Evolutionary conservation across 768 basidiomycete genomes (phyloP).

Genomic region (Leucosporidium creatinivorum): DNA sequence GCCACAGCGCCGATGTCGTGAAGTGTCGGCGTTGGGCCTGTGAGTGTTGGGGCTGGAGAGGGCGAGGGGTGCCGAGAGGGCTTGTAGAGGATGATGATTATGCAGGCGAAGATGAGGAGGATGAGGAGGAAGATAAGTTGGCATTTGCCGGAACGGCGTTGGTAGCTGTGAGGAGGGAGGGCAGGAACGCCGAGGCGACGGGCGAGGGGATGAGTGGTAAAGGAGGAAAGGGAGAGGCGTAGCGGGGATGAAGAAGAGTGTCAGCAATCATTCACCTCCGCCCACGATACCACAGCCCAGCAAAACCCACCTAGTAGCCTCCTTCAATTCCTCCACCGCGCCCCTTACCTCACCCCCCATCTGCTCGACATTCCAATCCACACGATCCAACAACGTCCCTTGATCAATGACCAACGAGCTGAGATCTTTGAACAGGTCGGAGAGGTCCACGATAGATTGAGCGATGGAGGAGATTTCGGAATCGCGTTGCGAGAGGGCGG

Average conservation of each 20-base stretch:
- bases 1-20: not conserved
- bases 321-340: slow-evolving; percentile 73
- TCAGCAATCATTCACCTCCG: too few species aligned
- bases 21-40: not conserved
- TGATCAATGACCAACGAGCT: slow-evolving; percentile 92
- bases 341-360: slow-evolving; percentile 72
- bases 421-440: slow-evolving; percentile 93
- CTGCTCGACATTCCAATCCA: slow-evolving; percentile 96
- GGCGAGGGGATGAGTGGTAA: not conserved
- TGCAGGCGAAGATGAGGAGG: slow-evolving; percentile 77
- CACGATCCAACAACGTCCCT: slow-evolving; percentile 88
- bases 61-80: not conserved
- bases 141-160: slow-evolving; percentile 84
- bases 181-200: not conserved
- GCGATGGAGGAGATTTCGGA: slow-evolving; percentile 83
- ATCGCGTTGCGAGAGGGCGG: slow-evolving; percentile 43
- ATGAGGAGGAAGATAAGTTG: slow-evolving; percentile 87
- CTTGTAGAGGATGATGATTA: slow-evolving; percentile 74
- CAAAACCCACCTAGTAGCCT: slow-evolving; percentile 64
- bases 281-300: not conserved
- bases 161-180: slow-evolving; percentile 55
- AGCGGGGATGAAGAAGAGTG: too few species aligned
- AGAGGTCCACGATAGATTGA: slow-evolving; percentile 78
- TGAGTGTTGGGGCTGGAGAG: not conserved
- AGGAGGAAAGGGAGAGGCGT: not conserved